These are phyloP conservation scores for Sarcodon aspratus DNA, from an alignment of 768 basidiomycete species.

Conservation along the genomic window DNA sequence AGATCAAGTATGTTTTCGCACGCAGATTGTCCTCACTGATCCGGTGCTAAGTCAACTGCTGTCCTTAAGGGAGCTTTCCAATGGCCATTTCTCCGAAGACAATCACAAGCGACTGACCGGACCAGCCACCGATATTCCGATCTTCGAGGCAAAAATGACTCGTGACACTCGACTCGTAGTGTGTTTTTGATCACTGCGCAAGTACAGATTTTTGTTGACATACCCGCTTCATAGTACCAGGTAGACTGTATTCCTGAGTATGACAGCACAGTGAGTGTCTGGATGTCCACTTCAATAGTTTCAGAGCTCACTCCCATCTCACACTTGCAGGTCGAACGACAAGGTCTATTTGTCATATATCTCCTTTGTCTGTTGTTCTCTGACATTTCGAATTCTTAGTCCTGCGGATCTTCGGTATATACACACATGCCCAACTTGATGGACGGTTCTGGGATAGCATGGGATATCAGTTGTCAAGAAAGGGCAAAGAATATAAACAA, in stretches of 20 bases:
- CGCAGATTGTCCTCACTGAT: background rate
- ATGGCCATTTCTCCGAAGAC: constrained; percentile 52
- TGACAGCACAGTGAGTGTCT: constrained; percentile 8
- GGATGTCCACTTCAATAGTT: background rate
- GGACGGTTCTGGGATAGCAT: constrained; percentile 34
- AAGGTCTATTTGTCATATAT: constrained; percentile 16
- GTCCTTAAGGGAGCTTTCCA: constrained; percentile 44
- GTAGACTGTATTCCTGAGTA: constrained; percentile 15
- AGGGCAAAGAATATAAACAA: constrained; percentile 39
- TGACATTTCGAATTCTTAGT: constrained; percentile 16
- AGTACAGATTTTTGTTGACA: background rate
- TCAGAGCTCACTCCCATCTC: background rate
- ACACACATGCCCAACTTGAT: constrained; percentile 34
- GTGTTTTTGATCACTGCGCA: background rate
- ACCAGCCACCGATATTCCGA: constrained; percentile 32
- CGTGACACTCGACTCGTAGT: constrained; percentile 20
- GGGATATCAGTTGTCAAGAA: constrained; percentile 26
- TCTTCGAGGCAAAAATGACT: constrained; percentile 57
- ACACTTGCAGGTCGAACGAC: constrained; percentile 22
- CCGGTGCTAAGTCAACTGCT: background rate
- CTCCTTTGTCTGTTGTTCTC: no score
- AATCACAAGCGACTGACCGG: constrained; percentile 52
- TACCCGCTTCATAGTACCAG: constrained; percentile 12
- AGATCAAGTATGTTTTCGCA: constrained; percentile 40
- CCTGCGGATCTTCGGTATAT: constrained; percentile 39